Evolutionary conservation across 495 filamentous ascomycete genomes (phyloP).

Genomic region (Jackrogersella multiformis): DNA sequence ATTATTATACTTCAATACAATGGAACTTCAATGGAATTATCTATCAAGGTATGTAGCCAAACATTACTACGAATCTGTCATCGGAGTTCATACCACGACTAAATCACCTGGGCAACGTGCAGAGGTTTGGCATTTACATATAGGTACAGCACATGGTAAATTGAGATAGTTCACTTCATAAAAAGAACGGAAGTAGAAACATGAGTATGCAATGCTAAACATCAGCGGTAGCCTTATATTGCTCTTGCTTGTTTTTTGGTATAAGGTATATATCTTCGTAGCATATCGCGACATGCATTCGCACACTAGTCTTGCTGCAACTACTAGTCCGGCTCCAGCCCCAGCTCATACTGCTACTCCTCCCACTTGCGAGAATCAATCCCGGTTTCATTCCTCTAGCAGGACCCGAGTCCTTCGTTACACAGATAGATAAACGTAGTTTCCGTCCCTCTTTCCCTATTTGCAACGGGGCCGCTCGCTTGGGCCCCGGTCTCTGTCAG

Average conservation of each 20-base stretch:
- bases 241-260: background rate
- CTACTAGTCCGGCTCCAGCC: no score
- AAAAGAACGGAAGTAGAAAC: background rate
- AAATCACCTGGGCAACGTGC: no score
- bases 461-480: no score
- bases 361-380: constrained; percentile 18
- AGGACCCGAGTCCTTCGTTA: background rate
- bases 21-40: no score
- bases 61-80: no score
- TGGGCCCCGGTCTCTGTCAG: no score
- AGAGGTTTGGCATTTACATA: no score
- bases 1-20: no score
- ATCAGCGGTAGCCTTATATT: background rate
- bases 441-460: background rate
- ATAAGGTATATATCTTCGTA: background rate
- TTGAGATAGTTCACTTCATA: background rate
- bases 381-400: background rate
- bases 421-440: background rate
- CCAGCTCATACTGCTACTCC: no score
- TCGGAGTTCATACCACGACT: no score
- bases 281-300: background rate
- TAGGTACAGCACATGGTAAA: background rate
- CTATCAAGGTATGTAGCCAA: no score
- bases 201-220: background rate
- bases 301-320: background rate